A percentile compares a stretch with the other conserved stretches of the same genome.
Evolutionary conservation across 345 rosid genomes (phyloP).

Genomic region (Acer saccharum): DNA sequence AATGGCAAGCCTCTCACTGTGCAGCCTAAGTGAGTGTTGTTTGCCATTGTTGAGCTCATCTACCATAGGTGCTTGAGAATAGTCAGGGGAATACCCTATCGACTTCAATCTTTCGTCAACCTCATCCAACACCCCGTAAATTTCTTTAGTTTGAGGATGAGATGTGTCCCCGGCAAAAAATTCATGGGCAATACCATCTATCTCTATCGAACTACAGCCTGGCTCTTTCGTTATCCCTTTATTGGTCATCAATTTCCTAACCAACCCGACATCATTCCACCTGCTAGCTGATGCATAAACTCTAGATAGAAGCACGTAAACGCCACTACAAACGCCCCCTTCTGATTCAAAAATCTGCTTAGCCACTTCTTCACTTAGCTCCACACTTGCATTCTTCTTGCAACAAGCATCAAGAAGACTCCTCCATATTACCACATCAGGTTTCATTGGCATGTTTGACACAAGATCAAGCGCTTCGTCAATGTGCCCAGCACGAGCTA

Average conservation of each 20-base stretch:
- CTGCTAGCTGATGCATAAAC: slow-evolving; percentile 73
- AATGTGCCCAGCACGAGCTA: slow-evolving; percentile 73
- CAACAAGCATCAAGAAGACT: slow-evolving; percentile 83
- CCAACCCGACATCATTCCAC: slow-evolving; percentile 74
- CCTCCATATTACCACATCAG: slow-evolving; percentile 85
- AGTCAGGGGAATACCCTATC: slow-evolving; percentile 52
- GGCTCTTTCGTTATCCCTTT: slow-evolving; percentile 73
- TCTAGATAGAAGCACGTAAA: slow-evolving; percentile 68
- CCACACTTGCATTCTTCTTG: slow-evolving; percentile 57
- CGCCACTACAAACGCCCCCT: slow-evolving; percentile 52
- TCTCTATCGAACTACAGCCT: slow-evolving; percentile 83
- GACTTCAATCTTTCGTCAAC: slow-evolving; percentile 53
- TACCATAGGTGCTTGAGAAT: slow-evolving; percentile 56
- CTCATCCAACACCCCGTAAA: slow-evolving; percentile 52
- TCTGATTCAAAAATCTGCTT: slow-evolving; percentile 49
- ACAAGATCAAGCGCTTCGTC: slow-evolving; percentile 67
- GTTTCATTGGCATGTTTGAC: slow-evolving; percentile 65
- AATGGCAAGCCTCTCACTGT: slow-evolving; percentile 84
- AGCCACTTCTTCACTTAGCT: slow-evolving; percentile 70
- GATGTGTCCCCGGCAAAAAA: slow-evolving; percentile 84
- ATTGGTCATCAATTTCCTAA: slow-evolving; percentile 72
- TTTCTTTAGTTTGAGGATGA: slow-evolving; percentile 61
- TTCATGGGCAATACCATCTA: slow-evolving; percentile 68
- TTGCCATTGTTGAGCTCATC: slow-evolving; percentile 46
- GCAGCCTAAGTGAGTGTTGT: slow-evolving; percentile 56